These are phyloP conservation scores for Candida tallmaniae DNA, from an alignment of 805 yeast species.

Conservation along the genomic window DNA sequence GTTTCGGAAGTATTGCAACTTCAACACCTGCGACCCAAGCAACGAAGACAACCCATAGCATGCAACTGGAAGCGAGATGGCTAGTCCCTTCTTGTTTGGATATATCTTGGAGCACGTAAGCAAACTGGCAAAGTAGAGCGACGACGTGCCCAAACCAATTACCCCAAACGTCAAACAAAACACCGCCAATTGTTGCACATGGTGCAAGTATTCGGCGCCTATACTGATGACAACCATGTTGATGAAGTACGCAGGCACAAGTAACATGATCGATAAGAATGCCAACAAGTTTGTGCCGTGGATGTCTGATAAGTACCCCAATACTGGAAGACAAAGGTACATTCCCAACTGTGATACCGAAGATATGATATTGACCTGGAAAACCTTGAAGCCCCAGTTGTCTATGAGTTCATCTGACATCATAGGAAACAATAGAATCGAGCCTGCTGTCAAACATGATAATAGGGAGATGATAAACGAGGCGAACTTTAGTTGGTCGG, in stretches of 20 bases:
- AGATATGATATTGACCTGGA: constrained; percentile 65
- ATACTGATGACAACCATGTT: constrained; percentile 15
- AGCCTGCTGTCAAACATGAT: constrained; percentile 75
- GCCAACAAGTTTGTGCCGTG: constrained; percentile 78
- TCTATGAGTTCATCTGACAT: constrained; percentile 67
- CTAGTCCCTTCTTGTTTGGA: constrained; percentile 69
- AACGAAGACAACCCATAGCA: constrained; percentile 82
- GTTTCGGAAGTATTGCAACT: constrained; percentile 31
- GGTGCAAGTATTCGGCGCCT: neutral
- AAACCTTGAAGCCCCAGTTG: constrained; percentile 56
- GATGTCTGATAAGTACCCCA: constrained; percentile 81
- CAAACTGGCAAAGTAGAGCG: constrained; percentile 65
- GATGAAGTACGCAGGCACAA: constrained; percentile 62
- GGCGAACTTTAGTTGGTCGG: constrained; percentile 33
- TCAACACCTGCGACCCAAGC: constrained; percentile 61
- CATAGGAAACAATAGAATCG: constrained; percentile 76
- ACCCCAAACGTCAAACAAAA: constrained; percentile 48
- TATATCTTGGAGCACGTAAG: constrained; percentile 83
- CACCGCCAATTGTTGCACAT: constrained; percentile 4
- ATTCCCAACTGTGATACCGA: constrained; percentile 73
- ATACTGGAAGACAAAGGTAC: constrained; percentile 76
- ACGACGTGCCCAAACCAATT: constrained; percentile 70
- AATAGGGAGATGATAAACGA: constrained; percentile 56
- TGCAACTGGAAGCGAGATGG: constrained; percentile 85
- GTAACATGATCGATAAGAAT: constrained; percentile 52